Percentiles rank a stretch among this genome's conserved stretches.
These are phyloP conservation scores for Boletus bicolor DNA, from an alignment of 768 basidiomycete species.

Conservation along the genomic window DNA sequence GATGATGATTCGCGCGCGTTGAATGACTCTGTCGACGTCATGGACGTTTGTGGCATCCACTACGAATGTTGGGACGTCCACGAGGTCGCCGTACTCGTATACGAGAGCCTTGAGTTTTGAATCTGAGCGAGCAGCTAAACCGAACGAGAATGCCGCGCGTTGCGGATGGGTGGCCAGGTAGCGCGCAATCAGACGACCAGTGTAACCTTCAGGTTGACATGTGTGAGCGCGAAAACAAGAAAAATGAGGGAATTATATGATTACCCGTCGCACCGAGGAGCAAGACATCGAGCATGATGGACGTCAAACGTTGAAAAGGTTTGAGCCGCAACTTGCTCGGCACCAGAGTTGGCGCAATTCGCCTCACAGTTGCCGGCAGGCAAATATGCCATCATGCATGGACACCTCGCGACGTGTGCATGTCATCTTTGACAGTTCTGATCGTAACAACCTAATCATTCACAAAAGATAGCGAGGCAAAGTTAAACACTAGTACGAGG, in stretches of 20 bases:
- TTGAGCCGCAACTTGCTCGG: constrained; percentile 2
- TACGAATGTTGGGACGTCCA: constrained; percentile 43
- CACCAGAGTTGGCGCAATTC: not conserved
- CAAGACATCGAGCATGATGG: constrained; percentile 52
- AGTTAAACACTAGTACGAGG: not conserved
- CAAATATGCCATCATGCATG: not conserved
- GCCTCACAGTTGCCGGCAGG: constrained; percentile 8
- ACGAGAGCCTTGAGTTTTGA: constrained; percentile 56
- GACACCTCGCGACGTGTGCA: constrained; percentile 14
- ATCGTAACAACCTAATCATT: not conserved
- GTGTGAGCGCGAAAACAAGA: constrained; percentile 10
- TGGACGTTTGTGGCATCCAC: constrained; percentile 57
- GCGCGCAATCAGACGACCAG: constrained; percentile 62
- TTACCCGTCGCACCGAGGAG: constrained; percentile 68
- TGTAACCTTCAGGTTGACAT: constrained; percentile 45
- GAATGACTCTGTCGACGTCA: constrained; percentile 57
- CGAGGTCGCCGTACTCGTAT: constrained; percentile 40
- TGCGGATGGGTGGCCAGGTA: constrained; percentile 69
- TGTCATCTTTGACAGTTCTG: constrained; percentile 1
- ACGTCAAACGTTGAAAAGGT: constrained; percentile 11
- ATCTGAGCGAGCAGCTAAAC: constrained; percentile 66
- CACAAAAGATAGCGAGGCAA: not conserved
- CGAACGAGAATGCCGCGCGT: constrained; percentile 56
- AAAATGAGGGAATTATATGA: not conserved
- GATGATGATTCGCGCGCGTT: constrained; percentile 62